Evolutionary conservation across 2,329 filamentous ascomycete species (phyloP).

Genomic region (Zasmidium angulare): DNA sequence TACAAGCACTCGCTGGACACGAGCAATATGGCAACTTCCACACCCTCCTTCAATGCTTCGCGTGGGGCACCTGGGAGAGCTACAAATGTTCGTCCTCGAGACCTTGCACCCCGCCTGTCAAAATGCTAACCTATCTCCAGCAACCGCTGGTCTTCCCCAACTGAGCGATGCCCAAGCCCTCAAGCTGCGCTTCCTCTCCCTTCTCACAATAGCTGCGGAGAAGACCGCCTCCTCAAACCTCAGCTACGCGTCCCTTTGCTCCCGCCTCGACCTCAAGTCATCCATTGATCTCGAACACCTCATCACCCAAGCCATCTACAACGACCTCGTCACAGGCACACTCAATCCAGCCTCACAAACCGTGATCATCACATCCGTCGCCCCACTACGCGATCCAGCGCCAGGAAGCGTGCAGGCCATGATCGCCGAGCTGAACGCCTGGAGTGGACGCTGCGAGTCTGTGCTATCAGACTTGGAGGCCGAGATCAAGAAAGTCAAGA

Average conservation of each 20-base stretch:
- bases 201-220: constrained; percentile 75
- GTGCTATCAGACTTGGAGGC: constrained; percentile 74
- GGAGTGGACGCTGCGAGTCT: constrained; percentile 74
- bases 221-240: constrained; percentile 52
- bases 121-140: constrained; percentile 33
- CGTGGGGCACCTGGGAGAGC: constrained; percentile 82
- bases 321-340: constrained; percentile 75
- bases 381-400: constrained; percentile 81
- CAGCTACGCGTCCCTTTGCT: constrained; percentile 69
- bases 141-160: constrained; percentile 59
- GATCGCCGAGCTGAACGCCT: constrained; percentile 66
- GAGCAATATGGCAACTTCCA: constrained; percentile 65
- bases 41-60: constrained; percentile 80
- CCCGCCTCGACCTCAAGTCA: constrained; percentile 65
- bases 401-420: constrained; percentile 71
- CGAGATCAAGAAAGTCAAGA: constrained; percentile 68
- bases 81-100: constrained; percentile 60
- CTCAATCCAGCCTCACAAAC: constrained; percentile 75
- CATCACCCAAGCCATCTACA: constrained; percentile 84
- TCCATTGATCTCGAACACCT: constrained; percentile 77
- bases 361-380: constrained; percentile 76
- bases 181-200: constrained; percentile 88
- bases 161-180: constrained; percentile 71
- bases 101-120: constrained; percentile 1
- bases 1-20: constrained; percentile 68